Conservation (phyloP, 306 rosid species). For the Vigna radiata region DNA sequence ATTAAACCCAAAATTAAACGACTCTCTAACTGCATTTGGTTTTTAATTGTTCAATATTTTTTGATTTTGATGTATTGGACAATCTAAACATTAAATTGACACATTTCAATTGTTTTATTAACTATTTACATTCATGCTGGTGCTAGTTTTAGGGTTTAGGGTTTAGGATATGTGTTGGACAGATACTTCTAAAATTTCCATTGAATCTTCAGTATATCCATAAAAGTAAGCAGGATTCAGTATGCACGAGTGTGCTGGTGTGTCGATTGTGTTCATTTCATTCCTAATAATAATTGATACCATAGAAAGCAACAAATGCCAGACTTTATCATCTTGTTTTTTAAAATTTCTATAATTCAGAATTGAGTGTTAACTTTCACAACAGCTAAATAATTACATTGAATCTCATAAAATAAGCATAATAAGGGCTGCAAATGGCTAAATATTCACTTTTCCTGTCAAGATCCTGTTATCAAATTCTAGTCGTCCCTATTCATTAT, state of each 20-base stretch:
- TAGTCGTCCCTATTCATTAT: slow-evolving; percentile 25
- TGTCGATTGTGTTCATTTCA: neutral
- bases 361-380: slow-evolving; percentile 7
- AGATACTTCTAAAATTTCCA: too few relatives aligned
- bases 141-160: too few relatives aligned
- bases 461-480: slow-evolving; percentile 22
- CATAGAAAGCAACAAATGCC: slow-evolving; percentile 16
- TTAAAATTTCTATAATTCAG: slow-evolving; percentile 1
- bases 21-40: too few relatives aligned
- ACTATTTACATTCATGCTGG: too few relatives aligned
- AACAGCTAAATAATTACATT: neutral
- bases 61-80: too few relatives aligned
- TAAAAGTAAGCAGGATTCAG: neutral
- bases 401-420: slow-evolving; percentile 14
- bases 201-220: neutral
- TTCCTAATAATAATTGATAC: slow-evolving; percentile 5
- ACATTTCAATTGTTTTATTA: too few relatives aligned
- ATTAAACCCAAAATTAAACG: too few relatives aligned
- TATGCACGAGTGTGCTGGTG: neutral
- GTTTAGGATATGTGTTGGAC: too few relatives aligned
- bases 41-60: too few relatives aligned
- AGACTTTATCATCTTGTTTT: neutral
- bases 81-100: too few relatives aligned
- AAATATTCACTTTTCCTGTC: slow-evolving; percentile 29
- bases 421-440: neutral